Evolutionary conservation across 2,329 filamentous ascomycete species (phyloP).

Genomic region (Hypoxylon sp.): DNA sequence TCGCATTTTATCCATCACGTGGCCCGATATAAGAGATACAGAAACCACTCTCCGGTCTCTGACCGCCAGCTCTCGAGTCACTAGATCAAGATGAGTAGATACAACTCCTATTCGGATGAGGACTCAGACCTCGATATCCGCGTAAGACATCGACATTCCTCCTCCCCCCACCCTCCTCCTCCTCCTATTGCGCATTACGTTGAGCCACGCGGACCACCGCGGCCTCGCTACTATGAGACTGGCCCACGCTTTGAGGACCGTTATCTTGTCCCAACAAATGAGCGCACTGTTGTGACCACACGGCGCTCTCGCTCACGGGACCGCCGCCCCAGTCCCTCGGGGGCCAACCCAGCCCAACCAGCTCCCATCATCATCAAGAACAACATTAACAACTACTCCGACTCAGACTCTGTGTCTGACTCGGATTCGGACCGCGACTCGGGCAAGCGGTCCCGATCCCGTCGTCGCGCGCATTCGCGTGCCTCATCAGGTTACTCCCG

Average conservation of each 20-base stretch:
- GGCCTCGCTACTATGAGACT: conserved; percentile 60
- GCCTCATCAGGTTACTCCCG: conserved; percentile 55
- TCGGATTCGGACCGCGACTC: conserved; percentile 60
- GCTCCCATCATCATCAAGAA: conserved; percentile 72
- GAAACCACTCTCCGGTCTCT: neutral
- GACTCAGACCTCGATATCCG: conserved; percentile 71
- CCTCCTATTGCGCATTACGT: conserved; percentile 63
- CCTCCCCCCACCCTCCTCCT: conserved; percentile 54
- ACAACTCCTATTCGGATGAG: conserved; percentile 62
- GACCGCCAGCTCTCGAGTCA: neutral
- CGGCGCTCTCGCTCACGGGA: conserved; percentile 64
- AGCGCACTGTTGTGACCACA: conserved; percentile 63
- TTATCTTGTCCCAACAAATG: conserved; percentile 61
- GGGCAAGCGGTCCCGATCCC: conserved; percentile 49
- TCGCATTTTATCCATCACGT: neutral
- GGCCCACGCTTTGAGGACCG: conserved; percentile 52
- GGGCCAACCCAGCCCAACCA: conserved; percentile 49
- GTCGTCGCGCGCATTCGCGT: conserved; percentile 52
- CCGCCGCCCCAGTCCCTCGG: conserved; percentile 61
- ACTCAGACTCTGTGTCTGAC: conserved; percentile 54
- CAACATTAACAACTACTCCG: conserved; percentile 64
- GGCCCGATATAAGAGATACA: neutral
- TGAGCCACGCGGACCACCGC: conserved; percentile 55
- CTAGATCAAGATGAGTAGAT: conserved; percentile 49
- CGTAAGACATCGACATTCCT: conserved; percentile 60